Base-by-base conservation (phyloP, 2,329 filamentous ascomycete genomes). In the Colletotrichum sublineola region DNA sequence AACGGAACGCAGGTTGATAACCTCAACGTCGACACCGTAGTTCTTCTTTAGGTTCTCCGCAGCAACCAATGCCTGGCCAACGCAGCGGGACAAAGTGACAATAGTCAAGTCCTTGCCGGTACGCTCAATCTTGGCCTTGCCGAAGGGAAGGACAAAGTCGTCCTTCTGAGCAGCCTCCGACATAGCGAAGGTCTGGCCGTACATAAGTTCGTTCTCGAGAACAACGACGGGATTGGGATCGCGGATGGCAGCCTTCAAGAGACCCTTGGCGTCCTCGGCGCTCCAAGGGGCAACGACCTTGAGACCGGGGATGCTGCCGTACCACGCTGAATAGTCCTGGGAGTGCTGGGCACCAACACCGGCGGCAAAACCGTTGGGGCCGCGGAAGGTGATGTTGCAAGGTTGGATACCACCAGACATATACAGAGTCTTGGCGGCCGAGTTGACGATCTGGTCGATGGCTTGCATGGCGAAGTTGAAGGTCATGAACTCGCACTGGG, bases 391-490 rank as follows among this genome's bases (percentile, higher is more conserved):
- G 86, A 99, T 96, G 88, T 98, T 98, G 88, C 96, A 99, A 79
- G 96, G 96, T 86, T 99, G 96, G 84, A 98, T 98, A 84, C 96
- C 96, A 80, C 96, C 96, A 76, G 96, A 98, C 96, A 99, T 99
- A 89, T 99, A 99, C 81, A 99, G 96, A 70, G 96, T 99, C 90
- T 99, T 99, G 81, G 95, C 96, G 78, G 89, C 96, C 62, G 96
- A 98, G 91, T 99, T 99, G 91, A 99, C 95, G 82, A 99, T 94
- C 84, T 99, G 96, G 84, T 99, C 96, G 84, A 99, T 99, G 82
- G 96, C 94, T 88, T 99, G 96, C 96, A 99, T 99, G 84, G 96
- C 96, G 83, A 98, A 98, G 91, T 99, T 99, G 91, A 97, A 98
- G 80, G 96, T 99, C 96, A 99, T 99, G 90, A 99, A 99, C 88